These are phyloP conservation scores for Pseudonitzschia delicatissima DNA, from an alignment of 108 stramenopile species.

Conservation along the genomic window DNA sequence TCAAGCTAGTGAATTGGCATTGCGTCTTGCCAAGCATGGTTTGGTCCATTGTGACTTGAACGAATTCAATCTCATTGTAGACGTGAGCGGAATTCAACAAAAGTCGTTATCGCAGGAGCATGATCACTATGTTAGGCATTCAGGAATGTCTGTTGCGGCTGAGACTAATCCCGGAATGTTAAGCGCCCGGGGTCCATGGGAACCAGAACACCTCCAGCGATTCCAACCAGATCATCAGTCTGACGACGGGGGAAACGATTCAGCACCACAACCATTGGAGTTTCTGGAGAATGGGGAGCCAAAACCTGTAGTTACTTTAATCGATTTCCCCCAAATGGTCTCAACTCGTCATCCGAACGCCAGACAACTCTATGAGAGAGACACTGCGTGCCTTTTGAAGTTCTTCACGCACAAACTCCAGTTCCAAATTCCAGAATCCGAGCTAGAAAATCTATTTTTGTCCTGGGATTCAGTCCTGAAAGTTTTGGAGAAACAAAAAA, in stretches of 20 bases:
- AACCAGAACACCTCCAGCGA: conserved; percentile 42
- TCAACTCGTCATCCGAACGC: conserved; percentile 97
- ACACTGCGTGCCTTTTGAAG: conserved; percentile 74
- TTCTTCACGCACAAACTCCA: conserved; percentile 89
- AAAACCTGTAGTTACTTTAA: conserved; percentile 90
- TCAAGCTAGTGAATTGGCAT: conserved; percentile 68
- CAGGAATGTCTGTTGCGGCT: conserved; percentile 66
- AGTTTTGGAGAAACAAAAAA: conserved; percentile 16
- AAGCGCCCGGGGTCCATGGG: conserved; percentile 62
- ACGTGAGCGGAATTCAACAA: conserved; percentile 79
- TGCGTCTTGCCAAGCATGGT: conserved; percentile 86
- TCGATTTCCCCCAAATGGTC: conserved; percentile 99
- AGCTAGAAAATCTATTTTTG: conserved; percentile 42
- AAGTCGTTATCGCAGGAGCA: conserved; percentile 35
- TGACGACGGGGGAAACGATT: conserved; percentile 18
- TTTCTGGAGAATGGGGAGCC: conserved; percentile 76
- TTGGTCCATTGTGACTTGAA: conserved; percentile 99
- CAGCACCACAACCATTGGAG: conserved; percentile 62
- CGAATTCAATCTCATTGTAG: conserved; percentile 99
- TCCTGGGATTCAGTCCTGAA: conserved; percentile 54
- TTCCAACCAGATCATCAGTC: conserved; percentile 51
- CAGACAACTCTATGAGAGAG: conserved; percentile 90
- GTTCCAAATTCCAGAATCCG: conserved; percentile 67
- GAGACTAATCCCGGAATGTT: conserved; percentile 60
- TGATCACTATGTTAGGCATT: conserved; percentile 83